Conservation (phyloP, 495 filamentous ascomycete species). For the Trichoderma virens region DNA sequence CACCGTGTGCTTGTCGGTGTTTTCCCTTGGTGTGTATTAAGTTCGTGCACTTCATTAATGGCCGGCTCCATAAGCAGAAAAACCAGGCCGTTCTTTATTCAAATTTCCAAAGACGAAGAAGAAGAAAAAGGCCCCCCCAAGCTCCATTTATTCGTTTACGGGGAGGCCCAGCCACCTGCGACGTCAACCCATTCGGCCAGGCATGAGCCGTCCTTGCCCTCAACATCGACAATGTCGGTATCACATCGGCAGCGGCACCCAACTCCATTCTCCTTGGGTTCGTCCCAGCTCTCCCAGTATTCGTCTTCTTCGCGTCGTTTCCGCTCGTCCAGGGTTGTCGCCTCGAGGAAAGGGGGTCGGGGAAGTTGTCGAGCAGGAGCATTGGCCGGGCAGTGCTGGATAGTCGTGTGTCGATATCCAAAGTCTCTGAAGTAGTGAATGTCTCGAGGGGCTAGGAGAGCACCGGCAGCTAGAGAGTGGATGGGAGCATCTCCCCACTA, state of each 20-base stretch:
- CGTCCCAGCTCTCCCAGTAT: conserved; percentile 87
- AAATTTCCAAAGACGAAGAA: background rate
- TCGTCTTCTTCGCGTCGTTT: conserved; percentile 88
- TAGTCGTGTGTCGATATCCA: conserved; percentile 96
- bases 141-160: background rate
- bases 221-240: conserved; percentile 96
- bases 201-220: conserved; percentile 94
- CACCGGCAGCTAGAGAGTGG: conserved; percentile 92
- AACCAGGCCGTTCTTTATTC: conserved; percentile 1
- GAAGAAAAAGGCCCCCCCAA: background rate
- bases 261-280: conserved; percentile 89
- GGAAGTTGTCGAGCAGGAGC: conserved; percentile 84
- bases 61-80: background rate
- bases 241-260: conserved; percentile 96
- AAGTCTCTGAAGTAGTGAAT: conserved; percentile 99
- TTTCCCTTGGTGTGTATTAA: background rate
- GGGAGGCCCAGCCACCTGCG: conserved; percentile 78
- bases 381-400: conserved; percentile 97
- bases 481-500: conserved; percentile 99
- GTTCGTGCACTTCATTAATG: conserved; percentile 7
- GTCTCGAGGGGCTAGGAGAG: conserved; percentile 70
- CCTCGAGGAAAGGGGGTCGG: conserved; percentile 74
- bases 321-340: conserved; percentile 76
- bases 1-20: background rate
- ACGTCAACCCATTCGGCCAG: conserved; percentile 96